Evolutionary conservation across 2,329 filamentous ascomycete genomes (phyloP).

Genomic region (Biscogniauxia mediterranea): DNA sequence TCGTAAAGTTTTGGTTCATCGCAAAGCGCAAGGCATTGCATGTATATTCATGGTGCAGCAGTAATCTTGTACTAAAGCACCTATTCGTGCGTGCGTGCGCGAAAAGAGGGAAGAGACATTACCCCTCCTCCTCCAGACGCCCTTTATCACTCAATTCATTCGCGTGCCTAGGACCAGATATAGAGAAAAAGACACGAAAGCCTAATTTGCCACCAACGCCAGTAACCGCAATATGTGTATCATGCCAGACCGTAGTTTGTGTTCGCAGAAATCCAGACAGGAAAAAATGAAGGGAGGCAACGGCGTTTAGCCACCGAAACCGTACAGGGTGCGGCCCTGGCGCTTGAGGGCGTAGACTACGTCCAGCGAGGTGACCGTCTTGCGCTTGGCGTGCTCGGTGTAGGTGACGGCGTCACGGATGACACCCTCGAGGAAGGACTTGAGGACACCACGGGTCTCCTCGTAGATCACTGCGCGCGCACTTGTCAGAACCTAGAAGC

Average conservation of each 20-base stretch:
- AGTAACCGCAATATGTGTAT: constrained; percentile 30
- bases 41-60: constrained; percentile 28
- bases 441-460: constrained; percentile 78
- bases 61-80: constrained; percentile 9
- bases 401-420: constrained; percentile 79
- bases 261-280: constrained; percentile 5
- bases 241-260: constrained; percentile 27
- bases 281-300: constrained; percentile 5
- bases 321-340: constrained; percentile 66
- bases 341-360: constrained; percentile 64
- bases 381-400: constrained; percentile 80
- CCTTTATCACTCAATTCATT: constrained; percentile 25
- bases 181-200: constrained; percentile 13
- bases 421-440: constrained; percentile 81
- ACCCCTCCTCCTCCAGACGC: constrained; percentile 21
- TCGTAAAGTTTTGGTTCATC: constrained; percentile 13
- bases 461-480: constrained; percentile 68
- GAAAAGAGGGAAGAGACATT: constrained; percentile 3
- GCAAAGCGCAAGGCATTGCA: constrained; percentile 23
- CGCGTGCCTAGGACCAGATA: constrained; percentile 23
- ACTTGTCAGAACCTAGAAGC: constrained; percentile 8
- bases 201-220: constrained; percentile 29
- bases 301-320: constrained; percentile 60
- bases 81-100: neutral
- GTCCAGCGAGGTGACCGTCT: constrained; percentile 66